Conservation (phyloP, 805 yeast species). For the Barnettozyma pratensis region DNA sequence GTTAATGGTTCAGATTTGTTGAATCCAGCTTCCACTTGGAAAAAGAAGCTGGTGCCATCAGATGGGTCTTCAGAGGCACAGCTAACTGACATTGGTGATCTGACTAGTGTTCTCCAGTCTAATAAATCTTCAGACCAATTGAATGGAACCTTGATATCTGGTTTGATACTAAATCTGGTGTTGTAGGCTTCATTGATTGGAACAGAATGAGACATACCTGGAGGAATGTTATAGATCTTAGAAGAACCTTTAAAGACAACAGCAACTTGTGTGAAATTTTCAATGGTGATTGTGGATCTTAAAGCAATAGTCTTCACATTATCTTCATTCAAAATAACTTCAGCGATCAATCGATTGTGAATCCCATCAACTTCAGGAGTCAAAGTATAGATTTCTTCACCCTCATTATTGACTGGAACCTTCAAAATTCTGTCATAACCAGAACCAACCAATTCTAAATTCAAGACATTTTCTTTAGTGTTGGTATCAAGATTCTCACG, state of each 20-base stretch:
- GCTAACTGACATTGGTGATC: constrained; percentile 47
- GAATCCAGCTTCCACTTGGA: constrained; percentile 66
- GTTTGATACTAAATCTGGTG: constrained; percentile 55
- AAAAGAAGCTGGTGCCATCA: constrained; percentile 48
- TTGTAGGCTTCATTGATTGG: constrained; percentile 69
- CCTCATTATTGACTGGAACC: constrained; percentile 73
- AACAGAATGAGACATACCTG: constrained; percentile 57
- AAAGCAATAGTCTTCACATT: constrained; percentile 75
- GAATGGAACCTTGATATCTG: constrained; percentile 49
- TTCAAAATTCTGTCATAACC: constrained; percentile 48
- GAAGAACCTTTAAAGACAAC: constrained; percentile 30
- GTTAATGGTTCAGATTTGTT: constrained; percentile 67
- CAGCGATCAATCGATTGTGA: constrained; percentile 73
- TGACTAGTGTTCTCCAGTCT: constrained; percentile 58
- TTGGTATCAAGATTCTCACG: constrained; percentile 76
- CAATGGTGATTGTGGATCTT: constrained; percentile 67
- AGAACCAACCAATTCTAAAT: constrained; percentile 54
- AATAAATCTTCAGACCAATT: constrained; percentile 64
- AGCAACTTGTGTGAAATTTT: constrained; percentile 58
- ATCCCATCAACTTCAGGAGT: constrained; percentile 56
- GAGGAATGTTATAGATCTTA: constrained; percentile 37
- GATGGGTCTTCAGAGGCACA: constrained; percentile 44
- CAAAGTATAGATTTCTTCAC: constrained; percentile 70
- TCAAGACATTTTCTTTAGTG: constrained; percentile 54
- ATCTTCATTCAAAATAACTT: constrained; percentile 62